Conservation (phyloP, 2,329 filamentous ascomycete species). For the Penicillium corylophilum region DNA sequence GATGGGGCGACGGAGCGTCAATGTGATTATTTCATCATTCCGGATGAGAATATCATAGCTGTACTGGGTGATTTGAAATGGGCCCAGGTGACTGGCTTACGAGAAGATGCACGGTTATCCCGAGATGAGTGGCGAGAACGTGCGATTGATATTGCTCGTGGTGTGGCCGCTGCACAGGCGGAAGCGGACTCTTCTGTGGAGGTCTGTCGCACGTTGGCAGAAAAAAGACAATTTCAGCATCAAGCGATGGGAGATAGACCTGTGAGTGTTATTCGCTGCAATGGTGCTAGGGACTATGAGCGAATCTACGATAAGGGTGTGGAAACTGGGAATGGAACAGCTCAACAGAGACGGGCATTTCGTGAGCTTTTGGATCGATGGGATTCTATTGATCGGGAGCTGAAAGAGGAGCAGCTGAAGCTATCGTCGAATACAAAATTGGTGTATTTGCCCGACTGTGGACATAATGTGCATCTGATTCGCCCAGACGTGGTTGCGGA, state of each 20-base stretch:
- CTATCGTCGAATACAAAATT: slow-evolving; percentile 32
- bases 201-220: slow-evolving; percentile 28
- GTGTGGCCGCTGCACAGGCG: slow-evolving; percentile 16
- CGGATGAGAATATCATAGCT: slow-evolving; percentile 31
- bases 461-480: slow-evolving; percentile 40
- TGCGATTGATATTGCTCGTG: slow-evolving; percentile 31
- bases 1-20: slow-evolving; percentile 39
- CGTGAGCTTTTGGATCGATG: slow-evolving; percentile 31
- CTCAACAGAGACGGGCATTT: slow-evolving; percentile 30
- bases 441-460: slow-evolving; percentile 35
- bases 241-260: slow-evolving; percentile 30
- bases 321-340: slow-evolving; percentile 34
- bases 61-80: slow-evolving; percentile 33
- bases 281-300: slow-evolving; percentile 32
- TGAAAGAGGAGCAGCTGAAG: slow-evolving; percentile 34
- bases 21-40: slow-evolving; percentile 30
- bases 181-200: slow-evolving; percentile 23
- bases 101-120: slow-evolving; percentile 28
- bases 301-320: slow-evolving; percentile 35
- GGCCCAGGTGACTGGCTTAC: slow-evolving; percentile 33
- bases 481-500: slow-evolving; percentile 38
- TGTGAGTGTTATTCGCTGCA: slow-evolving; percentile 38
- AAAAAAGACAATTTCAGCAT: slow-evolving; percentile 32
- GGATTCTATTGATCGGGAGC: slow-evolving; percentile 25
- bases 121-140: slow-evolving; percentile 36